These are phyloP conservation scores for Apium graveolens DNA, from an alignment of 129 eudicot species.

Conservation along the genomic window DNA sequence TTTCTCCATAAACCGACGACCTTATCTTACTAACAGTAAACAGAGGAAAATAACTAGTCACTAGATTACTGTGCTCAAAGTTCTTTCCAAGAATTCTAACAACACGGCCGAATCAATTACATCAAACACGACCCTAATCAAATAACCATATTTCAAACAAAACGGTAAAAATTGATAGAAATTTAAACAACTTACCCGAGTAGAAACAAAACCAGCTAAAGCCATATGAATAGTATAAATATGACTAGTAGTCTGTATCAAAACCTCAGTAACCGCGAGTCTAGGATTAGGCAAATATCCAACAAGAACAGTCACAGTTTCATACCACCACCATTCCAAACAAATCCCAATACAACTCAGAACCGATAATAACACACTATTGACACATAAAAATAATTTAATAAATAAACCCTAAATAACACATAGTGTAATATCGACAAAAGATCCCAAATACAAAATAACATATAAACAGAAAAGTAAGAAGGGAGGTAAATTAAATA, in stretches of 20 bases:
- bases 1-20: neutral
- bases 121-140: neutral
- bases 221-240: conserved; percentile 98
- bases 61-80: neutral
- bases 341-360: too few relatives aligned
- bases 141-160: neutral
- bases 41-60: neutral
- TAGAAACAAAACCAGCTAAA: conserved; percentile 89
- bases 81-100: neutral
- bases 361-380: too few relatives aligned
- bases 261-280: conserved; percentile 68
- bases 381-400: too few relatives aligned
- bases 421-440: too few relatives aligned
- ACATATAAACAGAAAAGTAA: too few relatives aligned
- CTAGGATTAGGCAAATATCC: conserved; percentile 76
- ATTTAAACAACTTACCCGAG: conserved; percentile 46
- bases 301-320: conserved; percentile 79
- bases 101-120: neutral
- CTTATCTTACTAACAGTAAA: neutral
- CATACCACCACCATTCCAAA: too few relatives aligned
- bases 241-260: conserved; percentile 79
- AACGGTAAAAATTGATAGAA: neutral
- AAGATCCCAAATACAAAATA: too few relatives aligned
- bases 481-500: too few relatives aligned
- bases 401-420: too few relatives aligned